A percentile compares a stretch with the other conserved stretches of the same genome.
phyloP scores from a whole-genome alignment of 805 yeast genomes.

The Ogataea saltuana region DNA sequence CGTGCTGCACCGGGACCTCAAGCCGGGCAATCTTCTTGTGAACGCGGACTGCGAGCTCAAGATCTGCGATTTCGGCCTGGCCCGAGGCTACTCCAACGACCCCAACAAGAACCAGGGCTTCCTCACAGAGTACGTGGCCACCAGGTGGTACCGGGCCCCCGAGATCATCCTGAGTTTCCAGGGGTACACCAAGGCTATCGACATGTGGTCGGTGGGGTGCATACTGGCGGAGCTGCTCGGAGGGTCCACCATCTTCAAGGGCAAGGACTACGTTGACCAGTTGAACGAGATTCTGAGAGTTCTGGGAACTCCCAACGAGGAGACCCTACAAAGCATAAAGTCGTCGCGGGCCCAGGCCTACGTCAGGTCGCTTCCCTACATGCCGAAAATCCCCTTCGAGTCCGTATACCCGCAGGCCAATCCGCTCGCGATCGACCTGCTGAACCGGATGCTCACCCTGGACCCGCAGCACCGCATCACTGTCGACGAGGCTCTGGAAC shows the following conservation, averaged over 20 bases:
- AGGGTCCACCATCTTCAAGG: constrained; percentile 89
- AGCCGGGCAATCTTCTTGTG: constrained; percentile 90
- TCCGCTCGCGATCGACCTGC: constrained; percentile 80
- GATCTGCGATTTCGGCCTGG: constrained; percentile 95
- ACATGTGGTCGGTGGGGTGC: constrained; percentile 98
- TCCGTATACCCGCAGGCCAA: constrained; percentile 81
- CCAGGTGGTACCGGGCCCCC: constrained; percentile 98
- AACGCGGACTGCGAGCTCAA: constrained; percentile 96
- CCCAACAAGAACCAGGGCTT: constrained; percentile 90
- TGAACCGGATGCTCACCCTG: constrained; percentile 77
- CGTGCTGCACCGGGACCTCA: constrained; percentile 90
- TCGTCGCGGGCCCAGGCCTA: constrained; percentile 90
- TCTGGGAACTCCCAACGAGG: constrained; percentile 88
- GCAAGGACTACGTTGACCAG: constrained; percentile 95
- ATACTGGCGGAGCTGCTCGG: constrained; percentile 92
- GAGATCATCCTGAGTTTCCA: constrained; percentile 95
- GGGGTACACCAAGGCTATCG: constrained; percentile 94
- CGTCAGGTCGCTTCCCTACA: constrained; percentile 80
- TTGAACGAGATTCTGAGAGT: constrained; percentile 82
- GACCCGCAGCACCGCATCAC: constrained; percentile 84
- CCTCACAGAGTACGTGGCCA: constrained; percentile 95
- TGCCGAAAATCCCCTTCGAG: constrained; percentile 74
- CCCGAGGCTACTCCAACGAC: constrained; percentile 83
- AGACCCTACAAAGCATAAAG: constrained; percentile 68
- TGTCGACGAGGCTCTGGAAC: constrained; percentile 84